phyloP scores from a whole-genome alignment of 129 eudicot genomes.

The carrot (Daucus carota) region DH1_v3.0 NC_030381.2:34531001-34531500 shows the following conservation, averaged over 20 bases:
- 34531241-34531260: conserved; percentile 42
- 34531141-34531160: conserved; percentile 40
- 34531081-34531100: conserved; percentile 22
- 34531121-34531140: conserved; percentile 76
- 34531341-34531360: background rate
- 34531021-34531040: conserved; percentile 53
- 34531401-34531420: background rate
- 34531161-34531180: conserved; percentile 31
- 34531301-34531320: background rate
- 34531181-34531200: conserved; percentile 26
- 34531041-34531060: conserved; percentile 20
- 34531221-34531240: conserved; percentile 36
- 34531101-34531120: conserved; percentile 69
- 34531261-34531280: background rate
- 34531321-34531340: background rate
- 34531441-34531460: no score
- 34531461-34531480: background rate
- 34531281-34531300: background rate
- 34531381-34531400: background rate
- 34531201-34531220: conserved; percentile 27
- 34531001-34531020: background rate
- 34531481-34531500: background rate
- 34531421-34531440: no score
- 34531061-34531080: conserved; percentile 16
- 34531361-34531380: background rate